Percentiles rank a stretch among this genome's conserved stretches.
These are phyloP conservation scores for Irpex lacteus DNA, from an alignment of 1,284 basidiomycete genomes.

Conservation along the genomic window DNA sequence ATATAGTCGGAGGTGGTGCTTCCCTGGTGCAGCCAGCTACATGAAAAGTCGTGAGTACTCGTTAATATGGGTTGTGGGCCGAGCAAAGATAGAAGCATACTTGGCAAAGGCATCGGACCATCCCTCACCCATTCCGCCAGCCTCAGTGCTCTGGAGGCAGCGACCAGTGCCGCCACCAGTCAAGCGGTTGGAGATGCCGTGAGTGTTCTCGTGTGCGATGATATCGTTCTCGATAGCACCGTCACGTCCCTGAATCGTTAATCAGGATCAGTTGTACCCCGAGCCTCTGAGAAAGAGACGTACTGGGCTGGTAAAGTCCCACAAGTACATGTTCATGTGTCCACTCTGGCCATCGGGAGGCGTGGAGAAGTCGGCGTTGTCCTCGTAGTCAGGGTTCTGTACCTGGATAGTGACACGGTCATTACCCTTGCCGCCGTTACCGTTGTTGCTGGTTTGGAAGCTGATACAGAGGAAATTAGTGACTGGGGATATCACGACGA, in stretches of 20 bases:
- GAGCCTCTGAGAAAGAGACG: constrained; percentile 11
- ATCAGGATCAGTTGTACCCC: not conserved
- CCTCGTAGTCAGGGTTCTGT: constrained; percentile 33
- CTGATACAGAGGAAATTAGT: constrained; percentile 28
- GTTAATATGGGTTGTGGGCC: constrained; percentile 9
- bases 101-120: constrained; percentile 55
- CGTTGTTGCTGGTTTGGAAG: constrained; percentile 45
- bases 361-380: constrained; percentile 43
- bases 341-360: constrained; percentile 20
- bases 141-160: constrained; percentile 47
- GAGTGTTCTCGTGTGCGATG: constrained; percentile 45
- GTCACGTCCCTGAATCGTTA: constrained; percentile 27
- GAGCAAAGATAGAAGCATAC: constrained; percentile 20
- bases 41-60: constrained; percentile 30
- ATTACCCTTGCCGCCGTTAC: constrained; percentile 38
- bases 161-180: constrained; percentile 50
- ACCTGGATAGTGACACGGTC: constrained; percentile 40
- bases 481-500: no score
- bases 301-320: constrained; percentile 34
- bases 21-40: constrained; percentile 14
- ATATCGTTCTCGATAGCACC: constrained; percentile 50
- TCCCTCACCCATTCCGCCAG: constrained; percentile 51
- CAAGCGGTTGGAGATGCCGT: constrained; percentile 49
- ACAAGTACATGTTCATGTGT: constrained; percentile 22
- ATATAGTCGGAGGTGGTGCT: constrained; percentile 31